Base-by-base conservation (phyloP, 352 stramenopile species). In the Pilasporangium apinafurcum region DNA sequence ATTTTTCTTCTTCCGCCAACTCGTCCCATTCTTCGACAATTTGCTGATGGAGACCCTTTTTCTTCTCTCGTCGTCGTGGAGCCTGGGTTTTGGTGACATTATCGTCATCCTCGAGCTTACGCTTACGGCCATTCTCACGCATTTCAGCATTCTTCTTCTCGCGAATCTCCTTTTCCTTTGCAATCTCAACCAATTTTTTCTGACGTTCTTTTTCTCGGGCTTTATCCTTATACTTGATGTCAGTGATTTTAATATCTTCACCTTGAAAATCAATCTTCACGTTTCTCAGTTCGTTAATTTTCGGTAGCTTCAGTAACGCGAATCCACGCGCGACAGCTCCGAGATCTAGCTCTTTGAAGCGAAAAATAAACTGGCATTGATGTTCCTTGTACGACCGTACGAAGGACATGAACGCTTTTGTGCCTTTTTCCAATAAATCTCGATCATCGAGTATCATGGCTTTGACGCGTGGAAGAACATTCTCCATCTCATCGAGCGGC, bases 21-120 rank as follows among this genome's bases (percentile, higher is more conserved):
- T 99, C 96, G 45, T 99, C 96, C 97, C 97, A 99, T 63, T 99
- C 97, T 53, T 99, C 95, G 18, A 97, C 81, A 52, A 99, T 98
- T 52, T 95, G 86, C 59, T 97, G 84, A 51, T 99, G 90, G 35
- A 91, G 57, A 21, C 95, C 95, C 56, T 97, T 96, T 71, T 98
- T 98, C 67, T 98, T 99, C 50, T 91, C 81, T 56, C 82, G 78
- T 53, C 82, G 76, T 43, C 77, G 80, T 9, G 77, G 77, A 0
- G 42, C 68, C 36, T 88, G 65, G 41, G 91, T 92, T 20, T 59
- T 61, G 25, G 92, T 95, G 17, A 67, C 54, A 61, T 75, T 57
- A 17, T 85, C 65, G 21, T 81, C 68, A 3, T 48, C 53, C 29
- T 74, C 44, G 1, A 77, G 62, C 25, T 64, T 58, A 3, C 67